These are phyloP conservation scores for Solidago caesia DNA, from an alignment of 129 eudicot species.

Conservation along the genomic window DNA sequence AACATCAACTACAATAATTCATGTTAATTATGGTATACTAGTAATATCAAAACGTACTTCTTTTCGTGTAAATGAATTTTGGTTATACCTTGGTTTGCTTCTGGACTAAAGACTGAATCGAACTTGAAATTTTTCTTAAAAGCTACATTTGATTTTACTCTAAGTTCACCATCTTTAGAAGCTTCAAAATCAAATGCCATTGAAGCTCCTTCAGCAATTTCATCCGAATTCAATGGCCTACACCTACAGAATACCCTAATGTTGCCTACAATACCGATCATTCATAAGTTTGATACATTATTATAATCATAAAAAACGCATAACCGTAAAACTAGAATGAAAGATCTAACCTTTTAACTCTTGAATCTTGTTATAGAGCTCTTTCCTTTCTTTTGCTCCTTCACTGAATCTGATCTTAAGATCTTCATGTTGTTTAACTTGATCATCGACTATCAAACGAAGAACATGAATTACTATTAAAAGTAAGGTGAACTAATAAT, in stretches of 20 bases:
- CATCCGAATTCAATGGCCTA: constrained; percentile 80
- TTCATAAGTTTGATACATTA: constrained; percentile 15
- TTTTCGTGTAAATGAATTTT: background rate
- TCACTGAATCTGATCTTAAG: constrained; percentile 59
- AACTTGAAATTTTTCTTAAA: constrained; percentile 67
- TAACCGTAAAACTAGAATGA: background rate
- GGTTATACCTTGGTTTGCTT: constrained; percentile 74
- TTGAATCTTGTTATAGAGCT: constrained; percentile 80
- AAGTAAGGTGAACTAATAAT: constrained; percentile 1
- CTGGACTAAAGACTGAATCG: constrained; percentile 85
- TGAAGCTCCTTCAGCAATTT: constrained; percentile 65
- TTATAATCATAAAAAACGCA: background rate
- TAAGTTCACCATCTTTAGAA: constrained; percentile 75
- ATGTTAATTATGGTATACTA: background rate
- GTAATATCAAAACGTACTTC: background rate
- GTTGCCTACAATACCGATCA: constrained; percentile 53
- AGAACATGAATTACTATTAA: background rate
- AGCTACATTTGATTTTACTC: constrained; percentile 55
- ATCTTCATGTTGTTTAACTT: constrained; percentile 57
- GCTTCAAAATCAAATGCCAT: constrained; percentile 76
- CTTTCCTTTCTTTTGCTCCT: constrained; percentile 78
- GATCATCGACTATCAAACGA: constrained; percentile 53
- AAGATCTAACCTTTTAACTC: constrained; percentile 70
- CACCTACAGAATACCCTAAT: constrained; percentile 95
- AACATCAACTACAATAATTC: constrained; percentile 52